Evolutionary conservation across 2,329 filamentous ascomycete genomes (phyloP).

Genomic region (Beauveria caledonica): DNA sequence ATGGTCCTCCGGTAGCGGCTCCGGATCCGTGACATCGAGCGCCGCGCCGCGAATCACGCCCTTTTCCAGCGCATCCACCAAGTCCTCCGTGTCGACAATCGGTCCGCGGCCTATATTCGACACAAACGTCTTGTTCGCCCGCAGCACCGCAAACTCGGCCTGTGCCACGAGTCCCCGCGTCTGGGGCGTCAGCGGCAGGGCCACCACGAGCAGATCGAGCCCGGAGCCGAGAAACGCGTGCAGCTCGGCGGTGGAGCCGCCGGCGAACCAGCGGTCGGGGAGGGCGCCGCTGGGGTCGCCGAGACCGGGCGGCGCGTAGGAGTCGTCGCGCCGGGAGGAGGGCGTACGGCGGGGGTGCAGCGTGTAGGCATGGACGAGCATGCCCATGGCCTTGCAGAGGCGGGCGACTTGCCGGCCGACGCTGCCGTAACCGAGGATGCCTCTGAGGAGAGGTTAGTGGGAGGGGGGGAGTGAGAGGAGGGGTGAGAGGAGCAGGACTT

Average conservation of each 20-base stretch:
- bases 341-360: slow-evolving; percentile 59
- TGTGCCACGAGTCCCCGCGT: slow-evolving; percentile 44
- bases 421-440: slow-evolving; percentile 46
- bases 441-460: slow-evolving; percentile 22
- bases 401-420: slow-evolving; percentile 47
- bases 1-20: slow-evolving; percentile 62
- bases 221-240: slow-evolving; percentile 42
- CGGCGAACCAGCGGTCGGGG: slow-evolving; percentile 45
- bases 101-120: slow-evolving; percentile 62
- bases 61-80: slow-evolving; percentile 51
- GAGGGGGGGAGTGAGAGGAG: rapidly evolving
- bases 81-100: slow-evolving; percentile 41
- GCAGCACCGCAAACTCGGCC: slow-evolving; percentile 39
- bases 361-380: slow-evolving; percentile 68
- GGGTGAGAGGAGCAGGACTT: slow-evolving; percentile 17
- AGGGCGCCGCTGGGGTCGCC: slow-evolving; percentile 42
- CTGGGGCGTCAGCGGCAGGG: slow-evolving; percentile 40
- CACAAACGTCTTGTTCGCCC: slow-evolving; percentile 46
- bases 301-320: slow-evolving; percentile 61
- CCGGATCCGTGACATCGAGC: slow-evolving; percentile 71
- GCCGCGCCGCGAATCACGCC: slow-evolving; percentile 53
- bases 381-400: slow-evolving; percentile 57
- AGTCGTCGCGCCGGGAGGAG: slow-evolving; percentile 53
- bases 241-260: slow-evolving; percentile 32
- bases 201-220: slow-evolving; percentile 45